phyloP scores from a whole-genome alignment of 768 basidiomycete species.

The Leccinellum albellum region DNA sequence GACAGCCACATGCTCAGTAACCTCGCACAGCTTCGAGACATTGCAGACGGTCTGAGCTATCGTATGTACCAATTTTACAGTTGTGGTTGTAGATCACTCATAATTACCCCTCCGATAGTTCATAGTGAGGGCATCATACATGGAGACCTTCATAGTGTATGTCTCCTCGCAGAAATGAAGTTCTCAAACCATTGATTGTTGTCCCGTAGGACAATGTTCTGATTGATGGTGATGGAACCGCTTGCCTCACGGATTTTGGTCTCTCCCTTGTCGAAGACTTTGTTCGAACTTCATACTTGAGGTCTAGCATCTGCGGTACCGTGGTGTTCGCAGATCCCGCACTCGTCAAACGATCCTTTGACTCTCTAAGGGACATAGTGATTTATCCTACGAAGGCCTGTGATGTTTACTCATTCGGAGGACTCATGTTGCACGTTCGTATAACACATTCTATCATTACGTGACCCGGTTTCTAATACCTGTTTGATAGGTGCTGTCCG shows the following conservation, averaged over 20 bases:
- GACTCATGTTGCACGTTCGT: constrained; percentile 33
- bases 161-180: constrained; percentile 1
- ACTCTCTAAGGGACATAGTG: not conserved
- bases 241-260: constrained; percentile 50
- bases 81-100: not conserved
- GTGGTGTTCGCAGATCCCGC: constrained; percentile 47
- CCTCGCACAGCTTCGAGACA: constrained; percentile 15
- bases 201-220: constrained; percentile 38
- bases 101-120: constrained; percentile 12
- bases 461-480: constrained; percentile 4
- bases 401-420: constrained; percentile 32
- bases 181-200: not conserved
- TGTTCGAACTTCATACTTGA: constrained; percentile 26
- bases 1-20: not conserved
- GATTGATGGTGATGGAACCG: constrained; percentile 35
- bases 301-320: constrained; percentile 35
- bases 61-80: constrained; percentile 11
- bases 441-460: not conserved
- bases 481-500: constrained; percentile 17
- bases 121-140: constrained; percentile 27
- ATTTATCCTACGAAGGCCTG: constrained; percentile 15
- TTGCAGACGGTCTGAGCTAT: constrained; percentile 21
- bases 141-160: constrained; percentile 37
- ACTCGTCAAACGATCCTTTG: constrained; percentile 7
- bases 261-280: constrained; percentile 30